These are phyloP conservation scores for Nothophoma quercina DNA, from an alignment of 2,329 filamentous ascomycete species.

Conservation along the genomic window DNA sequence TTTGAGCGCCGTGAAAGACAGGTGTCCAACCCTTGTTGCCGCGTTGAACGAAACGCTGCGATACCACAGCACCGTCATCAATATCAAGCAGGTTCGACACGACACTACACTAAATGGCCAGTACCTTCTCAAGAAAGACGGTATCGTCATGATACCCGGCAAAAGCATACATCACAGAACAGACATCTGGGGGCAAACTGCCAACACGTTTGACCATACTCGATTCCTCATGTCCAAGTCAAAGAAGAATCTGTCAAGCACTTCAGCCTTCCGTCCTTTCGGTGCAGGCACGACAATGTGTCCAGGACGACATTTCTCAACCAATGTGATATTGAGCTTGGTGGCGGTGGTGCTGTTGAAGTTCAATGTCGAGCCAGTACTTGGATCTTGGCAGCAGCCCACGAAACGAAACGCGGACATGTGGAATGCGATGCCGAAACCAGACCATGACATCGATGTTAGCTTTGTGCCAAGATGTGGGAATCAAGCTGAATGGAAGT, in stretches of 20 bases:
- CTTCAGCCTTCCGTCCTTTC: constrained; percentile 45
- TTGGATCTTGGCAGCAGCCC: constrained; percentile 32
- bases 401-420: constrained; percentile 35
- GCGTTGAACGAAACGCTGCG: constrained; percentile 55
- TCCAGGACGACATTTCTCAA: constrained; percentile 51
- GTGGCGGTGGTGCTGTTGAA: constrained; percentile 44
- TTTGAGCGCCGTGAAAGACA: constrained; percentile 45
- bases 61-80: constrained; percentile 49
- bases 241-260: constrained; percentile 27
- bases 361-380: constrained; percentile 39
- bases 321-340: constrained; percentile 42
- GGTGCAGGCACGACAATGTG: constrained; percentile 47
- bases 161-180: constrained; percentile 42
- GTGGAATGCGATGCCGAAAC: constrained; percentile 46
- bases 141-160: constrained; percentile 48
- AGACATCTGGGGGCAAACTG: constrained; percentile 43
- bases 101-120: constrained; percentile 43
- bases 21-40: constrained; percentile 52
- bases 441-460: constrained; percentile 35
- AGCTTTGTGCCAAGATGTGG: constrained; percentile 12
- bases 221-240: constrained; percentile 37
- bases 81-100: constrained; percentile 47
- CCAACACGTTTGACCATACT: constrained; percentile 42
- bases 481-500: constrained; percentile 26
- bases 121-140: constrained; percentile 49